A percentile compares a stretch with the other conserved stretches of the same genome.
Conservation (phyloP, 2,329 filamentous ascomycete genomes). For the Coccinonectria pachysandricola region DNA sequence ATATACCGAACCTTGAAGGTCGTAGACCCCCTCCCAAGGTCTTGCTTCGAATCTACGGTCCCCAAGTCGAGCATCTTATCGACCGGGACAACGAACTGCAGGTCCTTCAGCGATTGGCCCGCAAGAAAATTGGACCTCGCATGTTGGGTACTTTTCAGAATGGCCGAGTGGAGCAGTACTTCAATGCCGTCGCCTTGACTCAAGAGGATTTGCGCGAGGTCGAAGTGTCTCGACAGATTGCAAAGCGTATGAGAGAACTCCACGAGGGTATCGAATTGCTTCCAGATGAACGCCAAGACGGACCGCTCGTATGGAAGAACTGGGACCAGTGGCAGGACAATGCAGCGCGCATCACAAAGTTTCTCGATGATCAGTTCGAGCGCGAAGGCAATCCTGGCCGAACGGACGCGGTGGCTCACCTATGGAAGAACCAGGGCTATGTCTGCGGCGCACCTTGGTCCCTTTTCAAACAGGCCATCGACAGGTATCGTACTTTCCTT, state of each 20-base stretch:
- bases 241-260: constrained; percentile 93
- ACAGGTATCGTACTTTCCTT: constrained; percentile 70
- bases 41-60: constrained; percentile 84
- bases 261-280: constrained; percentile 88
- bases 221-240: constrained; percentile 83
- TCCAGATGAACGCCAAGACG: constrained; percentile 63
- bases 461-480: constrained; percentile 61
- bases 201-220: constrained; percentile 66
- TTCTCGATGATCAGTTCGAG: constrained; percentile 49
- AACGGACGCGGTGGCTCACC: constrained; percentile 24
- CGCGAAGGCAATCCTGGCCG: constrained; percentile 20
- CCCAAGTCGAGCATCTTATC: constrained; percentile 90
- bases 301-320: constrained; percentile 79
- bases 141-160: constrained; percentile 88
- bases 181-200: constrained; percentile 74
- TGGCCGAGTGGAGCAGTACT: constrained; percentile 90
- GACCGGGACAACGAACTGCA: constrained; percentile 83
- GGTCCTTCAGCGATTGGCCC: constrained; percentile 74
- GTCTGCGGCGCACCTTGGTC: constrained; percentile 81
- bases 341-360: constrained; percentile 48
- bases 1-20: constrained; percentile 34
- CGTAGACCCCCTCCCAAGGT: constrained; percentile 54
- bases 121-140: constrained; percentile 87
- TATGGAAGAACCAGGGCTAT: constrained; percentile 61
- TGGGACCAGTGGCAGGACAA: constrained; percentile 86